These are phyloP conservation scores for Myriangium duriaei DNA, from an alignment of 2,329 filamentous ascomycete species.

Conservation along the genomic window DNA sequence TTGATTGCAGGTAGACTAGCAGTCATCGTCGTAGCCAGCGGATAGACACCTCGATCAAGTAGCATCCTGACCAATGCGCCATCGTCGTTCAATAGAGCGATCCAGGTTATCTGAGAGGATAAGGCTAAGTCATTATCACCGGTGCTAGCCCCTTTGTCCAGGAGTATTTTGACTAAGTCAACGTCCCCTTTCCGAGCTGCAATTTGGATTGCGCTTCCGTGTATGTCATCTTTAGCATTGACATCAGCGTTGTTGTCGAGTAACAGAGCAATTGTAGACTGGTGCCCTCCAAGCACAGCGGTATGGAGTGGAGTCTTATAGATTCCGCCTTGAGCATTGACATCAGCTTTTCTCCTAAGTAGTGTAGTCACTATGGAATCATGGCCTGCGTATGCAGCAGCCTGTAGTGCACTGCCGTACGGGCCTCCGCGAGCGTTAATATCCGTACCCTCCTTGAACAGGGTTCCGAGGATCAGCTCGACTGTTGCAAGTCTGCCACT, in stretches of 20 bases:
- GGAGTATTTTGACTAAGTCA: not conserved
- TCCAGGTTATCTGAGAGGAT: too few species aligned
- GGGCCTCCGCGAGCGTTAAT: conserved; percentile 9
- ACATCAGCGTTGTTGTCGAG: conserved; percentile 11
- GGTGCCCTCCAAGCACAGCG: conserved; percentile 12
- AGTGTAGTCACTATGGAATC: conserved; percentile 21
- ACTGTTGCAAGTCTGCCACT: conserved; percentile 1
- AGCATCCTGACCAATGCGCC: too few species aligned
- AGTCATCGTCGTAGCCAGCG: too few species aligned
- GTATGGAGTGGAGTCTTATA: conserved; percentile 14
- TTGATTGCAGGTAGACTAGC: too few species aligned
- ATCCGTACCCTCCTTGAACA: conserved; percentile 12
- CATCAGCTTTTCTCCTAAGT: conserved; percentile 17
- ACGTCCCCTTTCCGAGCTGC: conserved; percentile 11
- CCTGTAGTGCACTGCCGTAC: conserved; percentile 15
- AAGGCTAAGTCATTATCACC: too few species aligned
- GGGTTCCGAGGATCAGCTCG: conserved; percentile 10
- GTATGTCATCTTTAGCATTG: conserved; percentile 8
- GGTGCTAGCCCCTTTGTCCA: too few species aligned
- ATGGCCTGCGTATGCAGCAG: conserved; percentile 14
- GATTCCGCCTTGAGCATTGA: conserved; percentile 14
- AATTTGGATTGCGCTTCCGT: conserved; percentile 15
- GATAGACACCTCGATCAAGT: too few species aligned
- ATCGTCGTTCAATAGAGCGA: too few species aligned
- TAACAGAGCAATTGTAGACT: conserved; percentile 13